Base-by-base conservation (phyloP, 345 rosid genomes). In the Pistacia integerrima region DNA sequence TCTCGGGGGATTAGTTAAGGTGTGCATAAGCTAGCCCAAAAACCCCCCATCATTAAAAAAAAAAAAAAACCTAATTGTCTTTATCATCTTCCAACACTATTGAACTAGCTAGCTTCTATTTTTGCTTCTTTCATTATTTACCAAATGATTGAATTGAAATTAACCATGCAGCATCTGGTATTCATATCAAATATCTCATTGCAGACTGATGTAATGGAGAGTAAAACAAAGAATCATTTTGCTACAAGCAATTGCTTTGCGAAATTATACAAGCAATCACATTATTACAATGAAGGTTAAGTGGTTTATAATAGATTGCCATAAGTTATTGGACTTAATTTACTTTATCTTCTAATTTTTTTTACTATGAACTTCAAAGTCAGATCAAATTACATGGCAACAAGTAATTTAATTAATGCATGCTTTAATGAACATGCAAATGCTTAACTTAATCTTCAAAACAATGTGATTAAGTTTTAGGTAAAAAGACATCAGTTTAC, bases 401-500 rank as follows among this genome's bases (percentile, higher is more conserved):
- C 66, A 44, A 74, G 41, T 13, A 67, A 28, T 30, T 30, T 2
- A 30, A 30, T 30, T 30, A 30, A 30, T 30, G 33, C 33, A 30
- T 30, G 33, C 33, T 30, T 25, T 73, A 60, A 55, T 8, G 63
- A 67, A 54, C 48, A 67, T 64, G 76, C 11, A 38, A 64, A 81
- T 64, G 86, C 86, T 81, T 83, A 60, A 64, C 13, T 46, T 30
- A 2, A 30, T 30, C 33, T 68, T 35, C 69, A 81, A 81, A 81
- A 22, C 73, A 77, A 7, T 55, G 69, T 68, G 77, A 81, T 77
- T 72, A 61, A 72, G 36, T 60, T 77, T 59, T 3, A n/a, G 75
- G 73, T 72, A 73, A 64, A 78, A 73, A 79, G 20, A 69, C 11
- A 35, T 28, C 3, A 2, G 3, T 30, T 52, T 54, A 41, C 60